Conservation (phyloP, 179 eudicot species). For the Nepenthes alata region DNA sequence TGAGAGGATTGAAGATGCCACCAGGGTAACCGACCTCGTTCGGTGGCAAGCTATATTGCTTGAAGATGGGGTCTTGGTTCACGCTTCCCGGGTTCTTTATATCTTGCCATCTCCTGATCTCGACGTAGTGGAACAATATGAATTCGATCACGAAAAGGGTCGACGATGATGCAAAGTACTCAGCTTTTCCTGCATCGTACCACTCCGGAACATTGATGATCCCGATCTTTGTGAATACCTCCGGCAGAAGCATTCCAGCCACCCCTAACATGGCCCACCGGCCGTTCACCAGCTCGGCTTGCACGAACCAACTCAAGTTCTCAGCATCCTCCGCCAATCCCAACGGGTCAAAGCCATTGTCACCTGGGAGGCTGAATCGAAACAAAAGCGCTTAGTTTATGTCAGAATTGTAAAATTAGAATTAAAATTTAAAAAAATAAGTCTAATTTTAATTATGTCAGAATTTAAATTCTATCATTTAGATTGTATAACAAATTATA, state of each 20-base stretch:
- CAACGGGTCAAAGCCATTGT: constrained; percentile 96
- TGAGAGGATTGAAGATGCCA: constrained; percentile 89
- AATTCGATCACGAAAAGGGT: constrained; percentile 95
- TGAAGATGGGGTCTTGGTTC: constrained; percentile 95
- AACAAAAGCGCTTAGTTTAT: neutral
- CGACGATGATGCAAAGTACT: constrained; percentile 94
- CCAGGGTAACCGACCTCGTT: constrained; percentile 91
- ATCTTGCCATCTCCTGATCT: constrained; percentile 98
- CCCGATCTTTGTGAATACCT: constrained; percentile 70
- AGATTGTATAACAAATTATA: too few relatives aligned
- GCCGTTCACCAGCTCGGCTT: constrained; percentile 90
- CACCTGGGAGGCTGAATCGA: constrained; percentile 71
- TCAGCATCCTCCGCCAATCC: constrained; percentile 96
- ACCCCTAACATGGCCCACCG: constrained; percentile 99
- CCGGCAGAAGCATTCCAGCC: constrained; percentile 86
- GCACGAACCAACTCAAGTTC: constrained; percentile 77
- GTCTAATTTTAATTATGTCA: too few relatives aligned
- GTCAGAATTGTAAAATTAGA: too few relatives aligned
- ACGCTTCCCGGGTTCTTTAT: constrained; percentile 98
- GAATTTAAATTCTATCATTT: too few relatives aligned
- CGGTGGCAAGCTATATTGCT: constrained; percentile 87
- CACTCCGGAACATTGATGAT: constrained; percentile 67
- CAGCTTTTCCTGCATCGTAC: constrained; percentile 82
- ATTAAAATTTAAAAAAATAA: too few relatives aligned
- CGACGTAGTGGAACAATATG: constrained; percentile 94